Conservation (phyloP, 495 filamentous ascomycete genomes). For the Trichoderma orchidacearum region DNA sequence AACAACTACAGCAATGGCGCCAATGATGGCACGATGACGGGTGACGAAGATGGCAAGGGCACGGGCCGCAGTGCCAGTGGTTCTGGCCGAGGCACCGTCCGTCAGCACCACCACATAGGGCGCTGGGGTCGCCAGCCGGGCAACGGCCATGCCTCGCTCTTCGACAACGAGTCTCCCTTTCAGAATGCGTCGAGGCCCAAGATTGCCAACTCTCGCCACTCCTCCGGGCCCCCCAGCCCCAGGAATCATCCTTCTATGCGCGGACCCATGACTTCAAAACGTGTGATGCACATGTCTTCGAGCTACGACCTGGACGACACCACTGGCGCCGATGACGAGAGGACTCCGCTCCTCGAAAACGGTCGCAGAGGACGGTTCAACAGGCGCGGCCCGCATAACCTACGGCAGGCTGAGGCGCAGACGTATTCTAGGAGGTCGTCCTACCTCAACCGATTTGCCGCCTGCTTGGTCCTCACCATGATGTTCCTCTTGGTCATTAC, state of each 20-base stretch:
- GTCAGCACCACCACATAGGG: slow-evolving; percentile 60
- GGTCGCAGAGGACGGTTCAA: slow-evolving; percentile 47
- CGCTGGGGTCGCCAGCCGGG: slow-evolving; percentile 51
- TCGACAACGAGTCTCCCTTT: slow-evolving; percentile 67
- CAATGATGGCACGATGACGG: slow-evolving; percentile 24
- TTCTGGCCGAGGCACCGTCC: slow-evolving; percentile 49
- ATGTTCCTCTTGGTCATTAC: slow-evolving; percentile 65
- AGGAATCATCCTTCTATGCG: slow-evolving; percentile 10
- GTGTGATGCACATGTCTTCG: slow-evolving; percentile 11
- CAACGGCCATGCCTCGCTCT: slow-evolving; percentile 55
- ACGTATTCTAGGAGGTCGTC: slow-evolving; percentile 47
- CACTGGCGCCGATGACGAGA: slow-evolving; percentile 75
- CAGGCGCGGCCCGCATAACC: slow-evolving; percentile 39
- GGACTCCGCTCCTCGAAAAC: slow-evolving; percentile 59
- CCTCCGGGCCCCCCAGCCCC: slow-evolving; percentile 48
- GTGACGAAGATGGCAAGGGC: slow-evolving; percentile 50
- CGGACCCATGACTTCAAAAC: slow-evolving; percentile 9
- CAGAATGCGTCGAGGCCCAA: slow-evolving; percentile 24
- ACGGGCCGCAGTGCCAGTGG: slow-evolving; percentile 43
- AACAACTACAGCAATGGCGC: slow-evolving; percentile 57
- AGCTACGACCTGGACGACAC: slow-evolving; percentile 42
- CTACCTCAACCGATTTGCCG: slow-evolving; percentile 58
- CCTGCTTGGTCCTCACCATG: slow-evolving; percentile 61
- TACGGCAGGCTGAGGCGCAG: slow-evolving; percentile 66
- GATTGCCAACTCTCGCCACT: slow-evolving; percentile 34